These are phyloP conservation scores for Stephanodiscus triporus DNA, from an alignment of 108 stramenopile species.

Conservation along the genomic window DNA sequence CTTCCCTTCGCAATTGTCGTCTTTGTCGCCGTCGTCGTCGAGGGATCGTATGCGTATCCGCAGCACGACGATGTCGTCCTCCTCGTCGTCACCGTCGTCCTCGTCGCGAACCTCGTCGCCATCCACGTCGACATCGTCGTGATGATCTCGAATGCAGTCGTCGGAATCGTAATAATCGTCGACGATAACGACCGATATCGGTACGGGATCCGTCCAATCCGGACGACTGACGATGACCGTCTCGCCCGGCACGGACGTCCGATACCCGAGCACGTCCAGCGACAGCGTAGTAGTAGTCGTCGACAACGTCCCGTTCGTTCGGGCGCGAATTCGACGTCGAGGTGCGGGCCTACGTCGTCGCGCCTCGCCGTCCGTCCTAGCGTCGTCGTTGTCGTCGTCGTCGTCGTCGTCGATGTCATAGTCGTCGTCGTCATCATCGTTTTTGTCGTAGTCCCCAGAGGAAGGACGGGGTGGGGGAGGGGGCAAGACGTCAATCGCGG, in stretches of 20 bases:
- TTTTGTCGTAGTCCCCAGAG: not conserved
- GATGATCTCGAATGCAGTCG: not conserved
- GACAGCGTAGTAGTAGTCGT: slow-evolving; percentile 4
- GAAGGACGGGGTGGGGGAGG: too few relatives aligned
- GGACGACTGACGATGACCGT: slow-evolving; percentile 33
- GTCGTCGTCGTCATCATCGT: too few relatives aligned
- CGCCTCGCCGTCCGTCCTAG: not conserved
- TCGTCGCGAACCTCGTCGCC: not conserved
- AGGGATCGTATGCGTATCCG: slow-evolving; percentile 31
- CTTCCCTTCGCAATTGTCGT: not conserved
- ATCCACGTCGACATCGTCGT: not conserved
- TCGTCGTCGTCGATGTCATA: too few relatives aligned
- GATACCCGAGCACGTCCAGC: slow-evolving; percentile 39
- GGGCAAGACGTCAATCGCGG: too few relatives aligned
- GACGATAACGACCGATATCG: slow-evolving; percentile 25
- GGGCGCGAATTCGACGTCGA: too few relatives aligned
- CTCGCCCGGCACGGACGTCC: slow-evolving; percentile 6
- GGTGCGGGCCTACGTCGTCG: not conserved
- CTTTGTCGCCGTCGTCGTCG: slow-evolving; percentile 3
- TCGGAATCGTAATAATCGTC: not conserved
- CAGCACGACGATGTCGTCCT: not conserved
- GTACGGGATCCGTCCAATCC: slow-evolving; percentile 46
- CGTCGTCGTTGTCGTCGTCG: not conserved
- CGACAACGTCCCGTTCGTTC: too few relatives aligned
- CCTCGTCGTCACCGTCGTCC: not conserved